These are phyloP conservation scores for Iodosphaeria phyllophila DNA, from an alignment of 2,329 filamentous ascomycete genomes.

Conservation along the genomic window DNA sequence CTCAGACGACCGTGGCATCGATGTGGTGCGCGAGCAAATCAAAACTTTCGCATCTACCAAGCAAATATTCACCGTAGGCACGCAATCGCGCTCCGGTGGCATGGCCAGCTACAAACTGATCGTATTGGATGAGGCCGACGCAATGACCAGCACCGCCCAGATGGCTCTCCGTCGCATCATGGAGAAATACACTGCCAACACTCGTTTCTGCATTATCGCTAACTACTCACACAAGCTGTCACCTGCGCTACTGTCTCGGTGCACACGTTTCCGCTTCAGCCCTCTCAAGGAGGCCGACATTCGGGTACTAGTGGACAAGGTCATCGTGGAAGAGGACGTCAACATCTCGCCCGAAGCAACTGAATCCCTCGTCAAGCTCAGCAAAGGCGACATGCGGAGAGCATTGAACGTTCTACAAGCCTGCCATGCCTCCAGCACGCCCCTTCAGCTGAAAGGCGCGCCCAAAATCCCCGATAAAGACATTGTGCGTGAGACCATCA, in stretches of 20 bases:
- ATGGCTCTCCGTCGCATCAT: slow-evolving; percentile 95
- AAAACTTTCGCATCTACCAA: slow-evolving; percentile 98
- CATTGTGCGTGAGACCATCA: slow-evolving; percentile 57
- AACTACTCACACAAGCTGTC: slow-evolving; percentile 98
- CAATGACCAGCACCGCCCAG: slow-evolving; percentile 97
- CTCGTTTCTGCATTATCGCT: slow-evolving; percentile 92
- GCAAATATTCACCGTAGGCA: slow-evolving; percentile 71
- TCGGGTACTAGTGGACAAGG: slow-evolving; percentile 65
- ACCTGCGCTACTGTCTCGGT: slow-evolving; percentile 77
- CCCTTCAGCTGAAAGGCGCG: slow-evolving; percentile 39
- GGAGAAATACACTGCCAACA: slow-evolving; percentile 98
- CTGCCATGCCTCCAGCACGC: slow-evolving; percentile 81
- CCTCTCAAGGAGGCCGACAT: slow-evolving; percentile 84
- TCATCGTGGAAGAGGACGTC: slow-evolving; percentile 73
- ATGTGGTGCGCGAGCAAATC: slow-evolving; percentile 96
- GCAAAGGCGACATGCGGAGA: slow-evolving; percentile 90
- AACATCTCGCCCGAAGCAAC: slow-evolving; percentile 67
- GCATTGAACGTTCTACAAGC: slow-evolving; percentile 92
- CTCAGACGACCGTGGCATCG: slow-evolving; percentile 91
- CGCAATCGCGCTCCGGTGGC: slow-evolving; percentile 23
- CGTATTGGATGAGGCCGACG: slow-evolving; percentile 95
- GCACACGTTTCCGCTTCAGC: slow-evolving; percentile 88
- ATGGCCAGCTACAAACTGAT: slow-evolving; percentile 84
- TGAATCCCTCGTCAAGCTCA: slow-evolving; percentile 68
- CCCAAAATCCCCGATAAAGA: slow-evolving; percentile 42